Evolutionary conservation across 192 early-diverging fungal genomes (phyloP), one percentile per base, ranked within the genome.

Genomic region (Backusella macrospora): DNA sequence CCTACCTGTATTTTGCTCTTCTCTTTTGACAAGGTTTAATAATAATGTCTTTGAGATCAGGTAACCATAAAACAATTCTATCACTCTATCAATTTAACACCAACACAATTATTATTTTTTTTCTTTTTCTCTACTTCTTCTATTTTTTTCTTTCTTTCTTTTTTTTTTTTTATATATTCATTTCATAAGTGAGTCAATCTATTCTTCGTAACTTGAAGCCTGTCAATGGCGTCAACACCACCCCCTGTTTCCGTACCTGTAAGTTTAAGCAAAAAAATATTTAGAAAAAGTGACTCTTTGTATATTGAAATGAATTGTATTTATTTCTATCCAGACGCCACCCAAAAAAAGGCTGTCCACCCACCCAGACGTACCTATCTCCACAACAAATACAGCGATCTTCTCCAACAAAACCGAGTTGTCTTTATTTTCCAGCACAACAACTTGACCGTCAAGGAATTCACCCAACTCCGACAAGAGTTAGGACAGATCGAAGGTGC

Each of bases 381-480:
- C 13, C 80, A 83, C 55, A 76, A 86, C 55, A 77, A 80, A 43
- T 89, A 89, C 70, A 45, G 78, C 23, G 45, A 75, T 6, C 65
- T 84, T 26, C 38, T 89, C 59, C 62, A 83, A 16, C 68, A 81
- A 8, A 89, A 89, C 73, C 75, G 87, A 21, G 78, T 84, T 45
- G 62, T 87, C 43, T 76, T 89, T 64, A 81, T 89, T 43, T 78
- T 83, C 46, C 87, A 89, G 68, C 86, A 87, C 78, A 89, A 89
- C 80, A 89, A 89, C 71, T 80, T 89, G 71, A 84, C 83, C 0
- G 82, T 89, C 37, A 68, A 78, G 42, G 87, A 89, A 73, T 75
- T 86, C 71, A 80, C 81, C 13, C 48, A 78, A 65, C 73, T 89
- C 46, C 83, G 87, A 55, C 77, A 81, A 64, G 82, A 86, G 5